Percentiles rank a stretch among this genome's conserved stretches.
Conservation (phyloP, 2,329 filamentous ascomycete species). For the Talaromyces sp. region DNA sequence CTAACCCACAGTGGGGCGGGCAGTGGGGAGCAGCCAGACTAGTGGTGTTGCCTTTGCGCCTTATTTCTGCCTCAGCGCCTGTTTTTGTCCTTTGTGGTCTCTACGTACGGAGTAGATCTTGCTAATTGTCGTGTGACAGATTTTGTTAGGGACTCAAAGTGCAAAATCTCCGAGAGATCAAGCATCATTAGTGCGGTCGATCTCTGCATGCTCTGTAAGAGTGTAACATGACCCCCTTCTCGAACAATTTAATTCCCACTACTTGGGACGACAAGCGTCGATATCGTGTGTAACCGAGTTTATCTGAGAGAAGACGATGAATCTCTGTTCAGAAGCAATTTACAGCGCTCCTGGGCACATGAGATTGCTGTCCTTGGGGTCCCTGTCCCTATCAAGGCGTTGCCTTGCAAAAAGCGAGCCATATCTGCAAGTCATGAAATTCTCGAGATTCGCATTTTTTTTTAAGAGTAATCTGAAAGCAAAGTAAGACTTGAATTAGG, state of each 20-base stretch:
- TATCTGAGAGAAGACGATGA: background rate
- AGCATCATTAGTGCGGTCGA: background rate
- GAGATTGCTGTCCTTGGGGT: background rate
- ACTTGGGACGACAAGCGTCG: background rate
- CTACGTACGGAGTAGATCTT: no score
- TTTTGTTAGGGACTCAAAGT: background rate
- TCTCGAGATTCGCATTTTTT: background rate
- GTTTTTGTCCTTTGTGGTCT: no score
- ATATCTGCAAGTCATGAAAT: background rate
- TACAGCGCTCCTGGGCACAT: background rate
- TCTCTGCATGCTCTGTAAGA: conserved; percentile 1
- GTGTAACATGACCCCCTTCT: background rate
- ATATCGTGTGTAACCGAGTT: background rate
- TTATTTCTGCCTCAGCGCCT: background rate
- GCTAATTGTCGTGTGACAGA: no score
- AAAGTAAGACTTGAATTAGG: background rate
- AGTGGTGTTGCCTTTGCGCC: background rate
- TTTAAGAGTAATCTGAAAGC: no score
- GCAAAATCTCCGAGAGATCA: background rate
- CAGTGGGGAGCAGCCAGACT: background rate
- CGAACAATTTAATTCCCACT: background rate
- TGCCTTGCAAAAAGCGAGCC: background rate
- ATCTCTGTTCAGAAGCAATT: background rate
- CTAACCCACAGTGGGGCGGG: background rate
- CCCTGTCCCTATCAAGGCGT: background rate